Percentiles rank a stretch among this genome's conserved stretches.
These are phyloP conservation scores for Moesziomyces sp. DNA, from an alignment of 1,284 basidiomycete species.

Conservation along the genomic window DNA sequence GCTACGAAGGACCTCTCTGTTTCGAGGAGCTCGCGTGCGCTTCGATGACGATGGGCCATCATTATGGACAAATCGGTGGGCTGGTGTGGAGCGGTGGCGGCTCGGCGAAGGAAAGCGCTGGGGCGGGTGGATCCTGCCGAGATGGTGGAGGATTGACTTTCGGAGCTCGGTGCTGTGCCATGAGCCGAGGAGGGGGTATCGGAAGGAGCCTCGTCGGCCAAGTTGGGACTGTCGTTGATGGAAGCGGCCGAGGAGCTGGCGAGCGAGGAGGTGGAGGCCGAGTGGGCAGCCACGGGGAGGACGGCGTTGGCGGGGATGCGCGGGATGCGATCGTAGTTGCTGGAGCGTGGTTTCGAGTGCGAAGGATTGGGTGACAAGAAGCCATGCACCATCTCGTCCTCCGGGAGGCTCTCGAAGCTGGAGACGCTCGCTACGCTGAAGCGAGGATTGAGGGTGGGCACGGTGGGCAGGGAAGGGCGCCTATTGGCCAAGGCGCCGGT, in stretches of 20 bases:
- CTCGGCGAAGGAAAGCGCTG: slow-evolving; percentile 34
- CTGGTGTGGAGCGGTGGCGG: slow-evolving; percentile 30
- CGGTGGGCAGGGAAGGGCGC: slow-evolving; percentile 54
- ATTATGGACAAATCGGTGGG: slow-evolving; percentile 15
- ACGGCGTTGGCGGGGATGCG: slow-evolving; percentile 7
- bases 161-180: slow-evolving; percentile 14
- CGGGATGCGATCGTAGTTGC: slow-evolving; percentile 33
- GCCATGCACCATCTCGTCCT: slow-evolving; percentile 51
- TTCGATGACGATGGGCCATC: slow-evolving; percentile 39
- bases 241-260: slow-evolving; percentile 9
- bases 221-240: not conserved
- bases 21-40: slow-evolving; percentile 59
- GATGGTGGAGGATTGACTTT: slow-evolving; percentile 34
- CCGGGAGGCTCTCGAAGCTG: slow-evolving; percentile 61
- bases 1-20: slow-evolving; percentile 62
- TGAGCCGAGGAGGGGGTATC: slow-evolving; percentile 33
- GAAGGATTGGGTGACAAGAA: slow-evolving; percentile 24
- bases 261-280: slow-evolving; percentile 6
- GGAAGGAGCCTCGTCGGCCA: slow-evolving; percentile 4
- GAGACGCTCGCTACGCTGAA: slow-evolving; percentile 56
- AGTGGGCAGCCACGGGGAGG: no score
- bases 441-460: slow-evolving; percentile 45
- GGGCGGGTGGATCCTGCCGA: slow-evolving; percentile 37
- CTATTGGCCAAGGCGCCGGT: slow-evolving; percentile 18
- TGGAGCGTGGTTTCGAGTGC: slow-evolving; percentile 18